Conservation (phyloP, 306 rosid species). For the Medicago truncatula region DNA sequence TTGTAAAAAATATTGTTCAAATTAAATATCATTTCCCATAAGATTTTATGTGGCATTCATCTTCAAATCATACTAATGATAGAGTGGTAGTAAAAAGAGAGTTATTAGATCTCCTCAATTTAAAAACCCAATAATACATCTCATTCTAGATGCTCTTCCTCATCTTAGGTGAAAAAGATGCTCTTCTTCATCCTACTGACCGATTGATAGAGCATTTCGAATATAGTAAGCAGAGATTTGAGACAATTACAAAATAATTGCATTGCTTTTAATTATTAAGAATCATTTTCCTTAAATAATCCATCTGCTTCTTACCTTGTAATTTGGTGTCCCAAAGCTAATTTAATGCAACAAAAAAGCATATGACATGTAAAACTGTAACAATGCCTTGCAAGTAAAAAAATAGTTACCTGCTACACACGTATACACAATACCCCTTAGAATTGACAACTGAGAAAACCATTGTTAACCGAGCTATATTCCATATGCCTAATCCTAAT, state of each 20-base stretch:
- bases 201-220: not conserved
- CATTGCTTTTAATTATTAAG: not conserved
- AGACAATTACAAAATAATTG: not conserved
- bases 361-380: not conserved
- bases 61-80: too few species aligned
- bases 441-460: constrained; percentile 34
- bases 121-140: too few species aligned
- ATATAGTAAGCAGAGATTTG: not conserved
- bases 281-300: not conserved
- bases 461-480: constrained; percentile 20
- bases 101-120: too few species aligned
- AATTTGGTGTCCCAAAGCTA: not conserved
- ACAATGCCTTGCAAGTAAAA: constrained; percentile 34
- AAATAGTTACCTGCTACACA: constrained; percentile 15
- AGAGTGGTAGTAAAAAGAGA: too few species aligned
- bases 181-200: too few species aligned
- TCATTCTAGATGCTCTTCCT: too few species aligned
- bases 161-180: not conserved
- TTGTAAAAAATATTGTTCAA: too few species aligned
- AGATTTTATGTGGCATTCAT: too few species aligned
- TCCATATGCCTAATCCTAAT: constrained; percentile 18
- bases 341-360: not conserved
- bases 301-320: not conserved
- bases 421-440: constrained; percentile 26
- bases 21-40: too few species aligned